Evolutionary conservation across 257 asterid genomes (phyloP).

Genomic region (Forsythia suspensa): DNA sequence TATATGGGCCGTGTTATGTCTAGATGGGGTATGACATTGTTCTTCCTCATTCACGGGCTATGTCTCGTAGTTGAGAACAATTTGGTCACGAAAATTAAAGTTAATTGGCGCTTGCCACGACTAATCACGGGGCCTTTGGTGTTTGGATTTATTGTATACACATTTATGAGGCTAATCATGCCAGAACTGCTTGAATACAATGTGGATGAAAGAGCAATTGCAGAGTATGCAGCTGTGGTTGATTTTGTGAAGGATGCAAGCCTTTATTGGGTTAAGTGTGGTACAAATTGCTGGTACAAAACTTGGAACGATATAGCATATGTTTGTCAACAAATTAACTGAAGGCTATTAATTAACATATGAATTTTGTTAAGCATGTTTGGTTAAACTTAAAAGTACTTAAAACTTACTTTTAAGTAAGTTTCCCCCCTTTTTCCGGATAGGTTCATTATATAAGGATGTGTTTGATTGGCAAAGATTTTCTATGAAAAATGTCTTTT

Average conservation of each 20-base stretch:
- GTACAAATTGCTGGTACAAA: background rate
- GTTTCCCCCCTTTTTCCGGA: too few species aligned
- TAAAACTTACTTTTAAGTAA: too few species aligned
- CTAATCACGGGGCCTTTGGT: slow-evolving; percentile 35
- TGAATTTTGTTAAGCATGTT: too few species aligned
- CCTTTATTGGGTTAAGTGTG: slow-evolving; percentile 5
- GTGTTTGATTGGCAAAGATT: too few species aligned
- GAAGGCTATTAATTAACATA: background rate
- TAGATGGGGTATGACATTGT: slow-evolving; percentile 28
- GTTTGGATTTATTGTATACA: slow-evolving; percentile 23
- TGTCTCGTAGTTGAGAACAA: slow-evolving; percentile 27
- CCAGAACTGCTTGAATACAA: slow-evolving; percentile 31
- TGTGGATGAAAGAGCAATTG: slow-evolving; percentile 27
- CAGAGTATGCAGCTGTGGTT: slow-evolving; percentile 37
- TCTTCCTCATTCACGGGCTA: slow-evolving; percentile 45
- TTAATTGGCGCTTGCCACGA: slow-evolving; percentile 29
- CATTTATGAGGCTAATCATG: slow-evolving; percentile 31
- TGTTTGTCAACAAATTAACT: background rate
- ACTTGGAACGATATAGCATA: background rate
- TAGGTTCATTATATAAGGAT: too few species aligned
- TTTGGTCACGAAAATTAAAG: slow-evolving; percentile 16
- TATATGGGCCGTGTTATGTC: slow-evolving; percentile 30
- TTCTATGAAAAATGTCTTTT: too few species aligned
- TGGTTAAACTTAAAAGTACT: too few species aligned
- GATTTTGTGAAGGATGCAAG: slow-evolving; percentile 27